Base-by-base conservation (phyloP, 441 rosid genomes). In the Populus hybrid region DNA sequence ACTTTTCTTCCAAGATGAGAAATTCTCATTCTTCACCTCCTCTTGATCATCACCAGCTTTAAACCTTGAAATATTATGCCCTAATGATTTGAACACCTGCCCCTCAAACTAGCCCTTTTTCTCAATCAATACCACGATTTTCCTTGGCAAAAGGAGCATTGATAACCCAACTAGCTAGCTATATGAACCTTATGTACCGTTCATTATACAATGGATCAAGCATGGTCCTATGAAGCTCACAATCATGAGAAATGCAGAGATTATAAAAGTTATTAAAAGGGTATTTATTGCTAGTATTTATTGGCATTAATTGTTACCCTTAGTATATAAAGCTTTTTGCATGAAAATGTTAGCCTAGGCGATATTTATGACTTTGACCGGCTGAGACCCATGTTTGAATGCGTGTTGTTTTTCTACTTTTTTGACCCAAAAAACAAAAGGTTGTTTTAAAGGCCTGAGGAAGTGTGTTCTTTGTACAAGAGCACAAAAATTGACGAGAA, bases 1-100 rank as follows among this genome's bases (percentile, higher is more conserved):
- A 84, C 93, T 77, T 92, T 92, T 81, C 93, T 90, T 92, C 85
- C 53, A 71, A 85, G 81, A 70, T 85, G 92, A 90, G 96, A 69
- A 88, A 88, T 42, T 85, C 67, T 64, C 23, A 72, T 74, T 78
- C 40, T 66, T 67, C 64, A 72, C 63, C 36, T 67, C 30, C 36
- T 67, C 30, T 66, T 14, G 30, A 66, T 66, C 69, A 66, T 8
- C 14, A 35, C 69, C 69, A 30, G 26, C 77, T 64, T 81, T 75
- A 42, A 63, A 78, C 77, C 70, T 76, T 84, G 74, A 75, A 79
- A 79, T 83, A 84, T 86, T 77, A 86, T 88, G 82, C 75, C 79
- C 87, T 88, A 89, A 90, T 90, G 87, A 87, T 88, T 88, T 84
- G 84, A 77, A 70, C 87, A 76, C 90, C 73, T 83, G 53, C 80